These are phyloP conservation scores for Porphyrellus cyaneotinctus DNA, from an alignment of 768 basidiomycete genomes.

Conservation along the genomic window DNA sequence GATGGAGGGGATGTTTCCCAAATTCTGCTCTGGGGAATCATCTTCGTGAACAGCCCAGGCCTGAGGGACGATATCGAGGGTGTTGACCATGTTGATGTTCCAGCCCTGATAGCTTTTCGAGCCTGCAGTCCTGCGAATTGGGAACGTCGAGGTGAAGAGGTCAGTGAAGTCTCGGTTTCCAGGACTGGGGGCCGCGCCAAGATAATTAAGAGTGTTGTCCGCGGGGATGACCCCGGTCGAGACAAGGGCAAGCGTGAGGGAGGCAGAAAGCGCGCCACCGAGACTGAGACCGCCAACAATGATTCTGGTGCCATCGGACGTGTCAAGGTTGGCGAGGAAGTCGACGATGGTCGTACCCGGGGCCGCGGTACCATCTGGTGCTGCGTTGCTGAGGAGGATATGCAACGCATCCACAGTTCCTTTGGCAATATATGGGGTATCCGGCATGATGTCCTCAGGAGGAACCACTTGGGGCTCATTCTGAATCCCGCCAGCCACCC, in stretches of 20 bases:
- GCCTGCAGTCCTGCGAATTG: background rate
- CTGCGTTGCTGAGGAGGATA: background rate
- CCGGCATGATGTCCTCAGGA: background rate
- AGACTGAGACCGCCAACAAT: conserved; percentile 12
- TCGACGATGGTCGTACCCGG: conserved; percentile 2
- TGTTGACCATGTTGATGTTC: conserved; percentile 20
- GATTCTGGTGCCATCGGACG: background rate
- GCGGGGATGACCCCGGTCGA: background rate
- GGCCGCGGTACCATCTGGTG: background rate
- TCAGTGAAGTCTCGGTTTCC: conserved; percentile 5
- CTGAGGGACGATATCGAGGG: conserved; percentile 12
- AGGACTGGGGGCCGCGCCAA: conserved; percentile 8
- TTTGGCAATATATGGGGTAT: background rate
- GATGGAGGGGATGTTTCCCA: conserved; percentile 11
- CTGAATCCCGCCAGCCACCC: conserved; percentile 5
- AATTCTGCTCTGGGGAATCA: conserved; percentile 6
- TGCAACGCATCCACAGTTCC: background rate
- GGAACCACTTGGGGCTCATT: background rate
- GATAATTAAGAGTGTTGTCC: conserved; percentile 37
- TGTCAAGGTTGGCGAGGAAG: background rate
- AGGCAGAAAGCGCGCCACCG: conserved; percentile 8
- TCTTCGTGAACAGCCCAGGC: background rate
- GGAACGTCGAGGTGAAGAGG: conserved; percentile 5
- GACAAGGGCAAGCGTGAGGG: conserved; percentile 13
- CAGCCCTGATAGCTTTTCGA: conserved; percentile 5